Base-by-base conservation (phyloP, 257 asterid species). In the Jacaranda mimosifolia region DNA sequence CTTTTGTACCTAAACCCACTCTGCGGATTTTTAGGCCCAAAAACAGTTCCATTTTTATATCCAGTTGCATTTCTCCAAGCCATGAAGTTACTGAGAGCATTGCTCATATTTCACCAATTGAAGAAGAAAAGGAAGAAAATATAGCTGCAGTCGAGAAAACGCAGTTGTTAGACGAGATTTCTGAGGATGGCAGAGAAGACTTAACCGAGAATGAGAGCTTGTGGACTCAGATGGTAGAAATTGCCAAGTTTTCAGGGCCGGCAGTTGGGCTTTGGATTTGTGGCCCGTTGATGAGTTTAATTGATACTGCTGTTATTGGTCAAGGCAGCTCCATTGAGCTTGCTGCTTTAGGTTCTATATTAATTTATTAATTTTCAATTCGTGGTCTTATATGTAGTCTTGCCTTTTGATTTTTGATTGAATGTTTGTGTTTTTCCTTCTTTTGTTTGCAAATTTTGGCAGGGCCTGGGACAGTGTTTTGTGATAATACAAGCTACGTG, bases 381-480 rank as follows among this genome's bases (percentile, higher is more conserved):
- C 19, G 60, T 64, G 56, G 38, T 78, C 45, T 42, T 39, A 14
- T 1, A 39, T 55, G 68, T 65, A 49, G 58, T 48, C 4, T 18
- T 19, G 40, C 52, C 32, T 63, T 65, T 71, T 36, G 6, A 72
- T 43, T 6, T 40, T 67, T 10, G 46, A 60, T 59, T 48, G 63
- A 68, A 10, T 62, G 49, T 40, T 21, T 49, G 18, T 26, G 38
- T 46, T 35, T 7, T 63, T 51, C 10, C 68, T 19, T 26, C 5
- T 73, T 49, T 72, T 35, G 42, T 13, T 79, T 63, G 77, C 18
- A 26, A 39, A 15, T 76, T 63, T 86, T 88, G 74, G 79, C 92
- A 92, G 99, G 99, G 7, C 97, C 98, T 0, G 99, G 98, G 65
- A 95, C 99, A 1, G 98, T 95, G 70, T 90, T 95, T 72, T 90